phyloP scores from a whole-genome alignment of 345 rosid genomes.

The Bruguiera gymnorhiza region DNA sequence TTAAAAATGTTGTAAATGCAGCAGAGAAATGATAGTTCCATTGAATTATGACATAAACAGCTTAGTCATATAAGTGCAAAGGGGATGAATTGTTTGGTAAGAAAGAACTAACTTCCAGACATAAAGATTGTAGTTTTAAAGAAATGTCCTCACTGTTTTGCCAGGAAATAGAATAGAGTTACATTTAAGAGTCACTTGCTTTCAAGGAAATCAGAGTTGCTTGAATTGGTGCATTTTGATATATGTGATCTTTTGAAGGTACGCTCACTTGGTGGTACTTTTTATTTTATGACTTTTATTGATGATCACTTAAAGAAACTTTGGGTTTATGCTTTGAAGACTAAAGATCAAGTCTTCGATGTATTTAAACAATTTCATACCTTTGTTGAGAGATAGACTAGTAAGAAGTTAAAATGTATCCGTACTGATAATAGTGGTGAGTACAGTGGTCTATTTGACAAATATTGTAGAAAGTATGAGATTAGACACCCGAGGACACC shows the following conservation, averaged over 20 bases:
- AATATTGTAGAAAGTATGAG: not conserved
- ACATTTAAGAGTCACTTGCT: not conserved
- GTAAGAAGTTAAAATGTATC: not conserved
- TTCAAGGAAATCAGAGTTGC: not conserved
- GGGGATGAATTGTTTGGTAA: not conserved
- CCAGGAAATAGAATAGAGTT: not conserved
- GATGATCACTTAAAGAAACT: slow-evolving; percentile 3
- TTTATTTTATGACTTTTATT: slow-evolving; percentile 4
- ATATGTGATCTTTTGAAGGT: not conserved
- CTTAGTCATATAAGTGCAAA: not conserved
- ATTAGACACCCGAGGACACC: not conserved
- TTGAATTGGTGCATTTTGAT: not conserved
- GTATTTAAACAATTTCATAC: not conserved
- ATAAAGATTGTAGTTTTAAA: not conserved
- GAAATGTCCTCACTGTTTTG: not conserved
- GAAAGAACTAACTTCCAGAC: not conserved
- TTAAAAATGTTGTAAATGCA: not conserved
- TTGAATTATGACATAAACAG: not conserved
- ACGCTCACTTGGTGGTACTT: not conserved
- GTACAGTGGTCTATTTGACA: not conserved
- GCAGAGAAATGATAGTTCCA: not conserved
- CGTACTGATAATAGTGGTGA: not conserved
- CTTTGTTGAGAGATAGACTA: not conserved
- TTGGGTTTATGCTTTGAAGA: not conserved
- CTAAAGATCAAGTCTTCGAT: not conserved